Percentiles rank a stretch among this genome's conserved stretches.
Evolutionary conservation across 2,329 filamentous ascomycete species (phyloP).

Genomic region (Alternaria arborescens): DNA sequence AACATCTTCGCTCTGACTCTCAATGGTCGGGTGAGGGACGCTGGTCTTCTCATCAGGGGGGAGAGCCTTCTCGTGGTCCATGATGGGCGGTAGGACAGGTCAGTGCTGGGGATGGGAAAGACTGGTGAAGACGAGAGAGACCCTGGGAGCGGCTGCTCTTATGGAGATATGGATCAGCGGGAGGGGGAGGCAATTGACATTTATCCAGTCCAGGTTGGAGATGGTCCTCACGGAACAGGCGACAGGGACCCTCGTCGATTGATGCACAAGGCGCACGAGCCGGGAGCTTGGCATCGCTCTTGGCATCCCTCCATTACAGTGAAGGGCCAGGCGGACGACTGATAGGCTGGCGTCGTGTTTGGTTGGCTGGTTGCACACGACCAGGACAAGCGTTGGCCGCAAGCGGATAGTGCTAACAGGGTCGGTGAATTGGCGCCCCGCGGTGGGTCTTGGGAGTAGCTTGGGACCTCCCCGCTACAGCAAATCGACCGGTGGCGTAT

Average conservation of each 20-base stretch:
- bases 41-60: slow-evolving; percentile 41
- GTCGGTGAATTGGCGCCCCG: slow-evolving; percentile 21
- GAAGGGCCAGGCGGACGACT: slow-evolving; percentile 19
- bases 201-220: slow-evolving; percentile 28
- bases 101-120: slow-evolving; percentile 15
- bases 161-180: slow-evolving; percentile 37
- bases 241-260: slow-evolving; percentile 32
- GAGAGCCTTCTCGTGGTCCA: slow-evolving; percentile 40
- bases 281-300: slow-evolving; percentile 37
- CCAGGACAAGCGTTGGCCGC: slow-evolving; percentile 29
- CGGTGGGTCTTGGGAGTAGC: slow-evolving; percentile 24
- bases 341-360: slow-evolving; percentile 26
- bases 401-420: slow-evolving; percentile 20
- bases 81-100: slow-evolving; percentile 28
- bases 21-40: slow-evolving; percentile 24
- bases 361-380: slow-evolving; percentile 29
- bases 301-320: slow-evolving; percentile 30
- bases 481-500: slow-evolving; percentile 67
- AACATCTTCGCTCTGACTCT: slow-evolving; percentile 18
- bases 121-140: slow-evolving; percentile 11
- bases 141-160: slow-evolving; percentile 27
- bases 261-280: slow-evolving; percentile 29
- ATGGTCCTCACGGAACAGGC: slow-evolving; percentile 33
- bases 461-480: slow-evolving; percentile 33
- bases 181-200: slow-evolving; percentile 31